Evolutionary conservation across 2,329 filamentous ascomycete species (phyloP).

Genomic region (Microdochium paspali): DNA sequence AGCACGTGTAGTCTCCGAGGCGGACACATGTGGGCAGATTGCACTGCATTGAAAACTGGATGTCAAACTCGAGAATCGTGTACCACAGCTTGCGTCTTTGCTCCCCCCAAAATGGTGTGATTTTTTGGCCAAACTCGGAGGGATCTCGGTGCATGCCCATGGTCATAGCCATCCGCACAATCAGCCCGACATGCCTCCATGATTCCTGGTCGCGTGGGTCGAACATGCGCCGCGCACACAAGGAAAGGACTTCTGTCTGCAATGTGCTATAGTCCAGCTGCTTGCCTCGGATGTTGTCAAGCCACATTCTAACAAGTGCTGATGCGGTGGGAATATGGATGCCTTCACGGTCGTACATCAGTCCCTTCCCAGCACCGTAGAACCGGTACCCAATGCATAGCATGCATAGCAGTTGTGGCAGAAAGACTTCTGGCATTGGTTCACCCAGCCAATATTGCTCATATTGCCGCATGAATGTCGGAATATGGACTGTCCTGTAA

Average conservation of each 20-base stretch:
- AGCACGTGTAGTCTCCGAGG: slow-evolving; percentile 43
- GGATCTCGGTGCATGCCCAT: slow-evolving; percentile 51
- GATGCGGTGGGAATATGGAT: slow-evolving; percentile 49
- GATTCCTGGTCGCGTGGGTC: slow-evolving; percentile 36
- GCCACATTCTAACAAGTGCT: slow-evolving; percentile 42
- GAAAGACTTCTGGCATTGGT: slow-evolving; percentile 36
- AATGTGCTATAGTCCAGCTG: slow-evolving; percentile 42
- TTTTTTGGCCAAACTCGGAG: slow-evolving; percentile 38
- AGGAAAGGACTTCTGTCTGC: slow-evolving; percentile 43
- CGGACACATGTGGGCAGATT: slow-evolving; percentile 41
- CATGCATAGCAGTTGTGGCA: slow-evolving; percentile 43
- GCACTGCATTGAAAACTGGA: slow-evolving; percentile 42
- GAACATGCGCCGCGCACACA: slow-evolving; percentile 43
- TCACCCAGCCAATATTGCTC: slow-evolving; percentile 41
- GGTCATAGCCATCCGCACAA: slow-evolving; percentile 48
- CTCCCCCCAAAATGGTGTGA: slow-evolving; percentile 42
- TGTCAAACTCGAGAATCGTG: slow-evolving; percentile 46
- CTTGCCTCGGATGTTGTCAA: slow-evolving; percentile 41
- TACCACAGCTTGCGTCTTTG: slow-evolving; percentile 46
- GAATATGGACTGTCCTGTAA: slow-evolving; percentile 43
- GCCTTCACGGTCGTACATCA: slow-evolving; percentile 43
- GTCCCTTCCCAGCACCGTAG: slow-evolving; percentile 37
- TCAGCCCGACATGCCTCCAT: slow-evolving; percentile 45
- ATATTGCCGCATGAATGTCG: slow-evolving; percentile 41
- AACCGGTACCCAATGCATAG: slow-evolving; percentile 45